Evolutionary conservation across 2,329 filamentous ascomycete genomes (phyloP).

Genomic region (Capronia epimyces): DNA sequence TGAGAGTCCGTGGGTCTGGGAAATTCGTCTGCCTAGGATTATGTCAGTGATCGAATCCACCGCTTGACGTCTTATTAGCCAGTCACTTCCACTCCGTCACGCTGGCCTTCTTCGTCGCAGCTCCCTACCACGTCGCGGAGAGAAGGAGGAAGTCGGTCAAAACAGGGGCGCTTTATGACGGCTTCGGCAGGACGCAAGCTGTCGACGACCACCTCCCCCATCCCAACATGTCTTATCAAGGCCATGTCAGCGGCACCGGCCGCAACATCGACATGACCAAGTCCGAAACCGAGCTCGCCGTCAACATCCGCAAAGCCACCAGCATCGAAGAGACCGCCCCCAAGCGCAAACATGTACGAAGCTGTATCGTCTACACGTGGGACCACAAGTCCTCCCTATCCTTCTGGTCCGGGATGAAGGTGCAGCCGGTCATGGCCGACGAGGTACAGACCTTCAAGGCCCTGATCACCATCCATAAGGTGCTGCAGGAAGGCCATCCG

Average conservation of each 20-base stretch:
- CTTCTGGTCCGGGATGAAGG: conserved; percentile 97
- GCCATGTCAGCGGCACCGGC: conserved; percentile 19
- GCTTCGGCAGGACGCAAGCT: conserved; percentile 22
- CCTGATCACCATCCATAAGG: conserved; percentile 93
- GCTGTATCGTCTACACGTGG: conserved; percentile 98
- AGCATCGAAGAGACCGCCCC: conserved; percentile 48
- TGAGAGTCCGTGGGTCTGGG: not conserved
- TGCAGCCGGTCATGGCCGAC: conserved; percentile 91
- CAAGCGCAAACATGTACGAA: conserved; percentile 81
- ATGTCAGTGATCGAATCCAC: not conserved
- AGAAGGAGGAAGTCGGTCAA: conserved; percentile 12
- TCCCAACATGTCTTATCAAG: conserved; percentile 24
- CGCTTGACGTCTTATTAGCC: not conserved
- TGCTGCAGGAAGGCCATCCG: conserved; percentile 93
- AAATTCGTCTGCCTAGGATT: conserved; percentile 8
- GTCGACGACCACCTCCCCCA: conserved; percentile 13
- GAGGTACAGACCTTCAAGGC: conserved; percentile 99
- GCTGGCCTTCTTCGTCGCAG: conserved; percentile 21
- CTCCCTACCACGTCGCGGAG: conserved; percentile 4
- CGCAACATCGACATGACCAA: conserved; percentile 28
- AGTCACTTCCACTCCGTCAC: conserved; percentile 8
- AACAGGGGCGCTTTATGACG: conserved; percentile 19
- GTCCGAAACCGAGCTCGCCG: conserved; percentile 59
- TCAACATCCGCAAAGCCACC: conserved; percentile 64
- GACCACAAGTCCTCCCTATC: conserved; percentile 92